Conservation (phyloP, 345 rosid genomes). For the Populus simonii region DNA sequence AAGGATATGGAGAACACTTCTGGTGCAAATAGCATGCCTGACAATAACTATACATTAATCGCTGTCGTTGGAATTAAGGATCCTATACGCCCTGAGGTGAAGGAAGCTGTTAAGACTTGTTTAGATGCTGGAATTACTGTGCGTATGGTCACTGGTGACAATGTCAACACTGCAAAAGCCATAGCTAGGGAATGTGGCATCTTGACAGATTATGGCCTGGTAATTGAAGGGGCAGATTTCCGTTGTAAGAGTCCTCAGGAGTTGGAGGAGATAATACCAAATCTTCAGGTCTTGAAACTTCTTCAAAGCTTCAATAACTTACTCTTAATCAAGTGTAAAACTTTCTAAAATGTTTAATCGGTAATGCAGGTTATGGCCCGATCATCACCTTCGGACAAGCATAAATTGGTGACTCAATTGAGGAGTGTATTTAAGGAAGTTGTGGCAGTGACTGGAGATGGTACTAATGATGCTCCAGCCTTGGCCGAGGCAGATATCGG, state of each 20-base stretch:
- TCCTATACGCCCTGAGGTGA: slow-evolving; percentile 35
- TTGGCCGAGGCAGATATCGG: slow-evolving; percentile 36
- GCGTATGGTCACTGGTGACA: slow-evolving; percentile 37
- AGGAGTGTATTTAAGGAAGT: slow-evolving; percentile 26
- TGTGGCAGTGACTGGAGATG: slow-evolving; percentile 35
- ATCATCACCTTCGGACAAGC: slow-evolving; percentile 32
- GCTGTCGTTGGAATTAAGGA: slow-evolving; percentile 34
- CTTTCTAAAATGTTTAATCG: not conserved
- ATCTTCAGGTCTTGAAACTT: slow-evolving; percentile 36
- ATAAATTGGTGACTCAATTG: slow-evolving; percentile 28
- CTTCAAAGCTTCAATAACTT: not conserved
- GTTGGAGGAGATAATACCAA: slow-evolving; percentile 56
- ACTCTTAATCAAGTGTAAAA: not conserved
- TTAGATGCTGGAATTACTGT: slow-evolving; percentile 29
- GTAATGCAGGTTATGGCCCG: slow-evolving; percentile 34
- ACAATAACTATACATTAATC: slow-evolving; percentile 51
- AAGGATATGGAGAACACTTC: slow-evolving; percentile 46
- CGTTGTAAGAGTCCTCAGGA: slow-evolving; percentile 52
- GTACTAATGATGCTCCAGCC: slow-evolving; percentile 36
- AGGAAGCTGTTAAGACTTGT: slow-evolving; percentile 33
- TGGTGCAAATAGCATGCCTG: slow-evolving; percentile 47
- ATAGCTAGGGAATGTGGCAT: slow-evolving; percentile 38
- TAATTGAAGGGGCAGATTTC: slow-evolving; percentile 71
- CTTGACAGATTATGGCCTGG: slow-evolving; percentile 46
- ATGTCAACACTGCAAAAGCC: slow-evolving; percentile 36